These are phyloP conservation scores for Ampelomyces quisqualis DNA, from an alignment of 2,329 filamentous ascomycete genomes.

Conservation along the genomic window DNA sequence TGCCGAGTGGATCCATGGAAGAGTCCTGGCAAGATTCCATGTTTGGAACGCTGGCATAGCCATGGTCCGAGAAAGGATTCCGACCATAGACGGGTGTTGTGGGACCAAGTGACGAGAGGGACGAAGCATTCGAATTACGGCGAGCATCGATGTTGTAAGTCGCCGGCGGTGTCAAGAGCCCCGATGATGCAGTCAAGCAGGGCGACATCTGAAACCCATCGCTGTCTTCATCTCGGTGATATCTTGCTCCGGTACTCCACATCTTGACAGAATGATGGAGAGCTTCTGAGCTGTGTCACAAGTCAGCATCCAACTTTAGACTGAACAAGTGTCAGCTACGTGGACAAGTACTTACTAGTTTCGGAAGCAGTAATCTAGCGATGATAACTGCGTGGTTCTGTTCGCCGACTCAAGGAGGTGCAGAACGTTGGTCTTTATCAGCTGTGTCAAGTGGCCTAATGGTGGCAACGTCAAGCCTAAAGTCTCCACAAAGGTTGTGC, in stretches of 20 bases:
- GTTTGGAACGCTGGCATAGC: slow-evolving; percentile 16
- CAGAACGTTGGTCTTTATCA: slow-evolving; percentile 32
- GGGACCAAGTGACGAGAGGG: slow-evolving; percentile 28
- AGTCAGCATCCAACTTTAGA: slow-evolving; percentile 1
- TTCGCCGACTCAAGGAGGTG: slow-evolving; percentile 15
- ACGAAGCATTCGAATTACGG: slow-evolving; percentile 33
- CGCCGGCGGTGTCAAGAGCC: slow-evolving; percentile 29
- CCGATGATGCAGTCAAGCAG: slow-evolving; percentile 18
- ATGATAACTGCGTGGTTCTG: background rate
- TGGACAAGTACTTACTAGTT: slow-evolving; percentile 1
- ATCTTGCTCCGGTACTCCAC: slow-evolving; percentile 10
- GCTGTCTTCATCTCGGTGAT: slow-evolving; percentile 13
- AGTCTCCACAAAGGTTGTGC: slow-evolving; percentile 31
- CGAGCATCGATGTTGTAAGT: slow-evolving; percentile 32
- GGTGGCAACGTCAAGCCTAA: slow-evolving; percentile 29
- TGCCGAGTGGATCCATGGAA: slow-evolving; percentile 16
- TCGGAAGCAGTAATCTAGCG: background rate
- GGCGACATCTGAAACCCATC: slow-evolving; percentile 27
- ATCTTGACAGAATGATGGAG: slow-evolving; percentile 4
- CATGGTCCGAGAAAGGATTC: slow-evolving; percentile 25
- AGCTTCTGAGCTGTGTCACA: background rate
- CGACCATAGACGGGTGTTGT: slow-evolving; percentile 29
- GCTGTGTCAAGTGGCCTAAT: slow-evolving; percentile 20
- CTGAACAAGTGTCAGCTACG: background rate
- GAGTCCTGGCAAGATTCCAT: slow-evolving; percentile 19